A percentile compares a stretch with the other conserved stretches of the same genome.
Evolutionary conservation across 805 yeast species (phyloP).

Genomic region (Candida silvicultrix): DNA sequence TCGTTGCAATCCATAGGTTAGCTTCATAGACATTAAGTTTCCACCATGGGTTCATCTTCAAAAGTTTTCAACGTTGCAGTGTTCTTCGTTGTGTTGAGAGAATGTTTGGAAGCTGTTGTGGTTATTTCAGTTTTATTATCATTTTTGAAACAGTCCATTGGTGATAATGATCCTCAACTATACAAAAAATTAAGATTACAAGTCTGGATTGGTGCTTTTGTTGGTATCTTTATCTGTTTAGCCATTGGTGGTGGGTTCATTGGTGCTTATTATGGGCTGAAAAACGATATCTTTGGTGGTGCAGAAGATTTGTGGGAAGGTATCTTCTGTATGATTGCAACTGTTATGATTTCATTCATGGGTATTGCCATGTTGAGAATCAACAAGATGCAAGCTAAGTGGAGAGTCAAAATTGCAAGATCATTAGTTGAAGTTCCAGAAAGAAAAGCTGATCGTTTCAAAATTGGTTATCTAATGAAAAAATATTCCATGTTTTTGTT

Average conservation of each 20-base stretch:
- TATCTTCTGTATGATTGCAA: slow-evolving; percentile 84
- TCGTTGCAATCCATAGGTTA: too few species aligned
- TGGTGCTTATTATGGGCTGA: slow-evolving; percentile 82
- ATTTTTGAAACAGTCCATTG: slow-evolving; percentile 85
- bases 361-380: slow-evolving; percentile 95
- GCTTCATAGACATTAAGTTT: background rate
- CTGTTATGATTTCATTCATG: slow-evolving; percentile 84
- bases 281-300: slow-evolving; percentile 75
- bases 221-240: slow-evolving; percentile 75
- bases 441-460: slow-evolving; percentile 43
- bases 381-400: slow-evolving; percentile 93
- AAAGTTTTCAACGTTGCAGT: slow-evolving; percentile 46
- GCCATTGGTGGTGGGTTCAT: slow-evolving; percentile 88
- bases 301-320: slow-evolving; percentile 98
- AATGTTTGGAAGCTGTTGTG: slow-evolving; percentile 86
- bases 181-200: slow-evolving; percentile 65
- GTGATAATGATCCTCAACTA: slow-evolving; percentile 39
- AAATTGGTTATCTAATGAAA: slow-evolving; percentile 47
- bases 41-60: background rate
- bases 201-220: slow-evolving; percentile 77
- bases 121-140: slow-evolving; percentile 89
- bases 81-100: slow-evolving; percentile 90
- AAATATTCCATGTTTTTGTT: slow-evolving; percentile 85
- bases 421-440: slow-evolving; percentile 63
- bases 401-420: slow-evolving; percentile 91